A percentile compares a stretch with the other conserved stretches of the same genome.
Evolutionary conservation across 331 rosid genomes (phyloP).

Genomic region (Erythrophleum ivorense): DNA sequence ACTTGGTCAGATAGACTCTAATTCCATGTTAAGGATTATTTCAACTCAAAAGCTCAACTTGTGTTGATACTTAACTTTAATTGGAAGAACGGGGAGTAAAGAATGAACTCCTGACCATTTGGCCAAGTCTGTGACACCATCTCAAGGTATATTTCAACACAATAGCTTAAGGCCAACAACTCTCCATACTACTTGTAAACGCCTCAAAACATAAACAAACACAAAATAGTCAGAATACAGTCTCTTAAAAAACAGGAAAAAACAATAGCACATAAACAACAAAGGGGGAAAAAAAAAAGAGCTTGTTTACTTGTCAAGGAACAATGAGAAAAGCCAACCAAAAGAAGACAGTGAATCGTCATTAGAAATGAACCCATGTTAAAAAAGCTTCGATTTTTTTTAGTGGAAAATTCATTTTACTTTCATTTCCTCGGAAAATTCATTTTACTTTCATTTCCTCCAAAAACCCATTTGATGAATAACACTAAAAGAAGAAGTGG

Average conservation of each 20-base stretch:
- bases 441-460: not conserved
- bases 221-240: not conserved
- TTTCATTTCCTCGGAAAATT: too few relatives aligned
- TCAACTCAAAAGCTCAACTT: not conserved
- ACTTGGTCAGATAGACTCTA: not conserved
- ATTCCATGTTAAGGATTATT: not conserved
- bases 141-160: not conserved
- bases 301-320: not conserved
- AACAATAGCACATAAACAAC: not conserved
- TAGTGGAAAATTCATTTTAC: not conserved
- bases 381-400: not conserved
- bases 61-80: not conserved
- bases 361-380: not conserved
- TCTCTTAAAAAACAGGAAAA: not conserved
- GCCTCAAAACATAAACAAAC: not conserved
- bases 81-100: not conserved
- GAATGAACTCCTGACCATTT: not conserved
- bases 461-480: conserved; percentile 23
- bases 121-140: not conserved
- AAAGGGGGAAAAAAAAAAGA: not conserved
- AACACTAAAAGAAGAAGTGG: not conserved
- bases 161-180: not conserved
- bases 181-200: not conserved
- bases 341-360: not conserved
- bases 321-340: not conserved